Evolutionary conservation across 164 flowering plant species (phyloP).

Genomic region (Magnolia sinica): DNA sequence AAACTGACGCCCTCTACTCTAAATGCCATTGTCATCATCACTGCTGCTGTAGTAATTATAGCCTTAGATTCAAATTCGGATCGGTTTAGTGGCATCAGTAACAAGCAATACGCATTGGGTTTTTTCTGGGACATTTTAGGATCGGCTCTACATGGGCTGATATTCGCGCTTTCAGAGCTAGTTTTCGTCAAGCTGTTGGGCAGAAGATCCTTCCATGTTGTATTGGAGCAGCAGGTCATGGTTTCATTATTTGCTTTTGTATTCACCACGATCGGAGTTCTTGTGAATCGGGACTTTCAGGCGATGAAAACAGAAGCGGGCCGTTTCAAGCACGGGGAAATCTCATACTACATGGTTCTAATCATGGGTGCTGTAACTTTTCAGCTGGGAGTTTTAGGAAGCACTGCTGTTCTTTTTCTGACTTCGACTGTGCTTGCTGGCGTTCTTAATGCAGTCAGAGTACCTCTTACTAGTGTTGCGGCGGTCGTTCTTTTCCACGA

Average conservation of each 20-base stretch:
- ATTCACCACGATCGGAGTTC: constrained; percentile 72
- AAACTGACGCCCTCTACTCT: constrained; percentile 51
- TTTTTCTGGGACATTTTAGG: constrained; percentile 76
- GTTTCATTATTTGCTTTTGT: constrained; percentile 71
- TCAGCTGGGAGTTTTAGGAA: constrained; percentile 80
- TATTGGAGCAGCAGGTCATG: constrained; percentile 90
- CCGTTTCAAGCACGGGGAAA: constrained; percentile 55
- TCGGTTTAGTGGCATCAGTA: constrained; percentile 42
- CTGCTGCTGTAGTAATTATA: constrained; percentile 71
- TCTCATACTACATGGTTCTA: constrained; percentile 57
- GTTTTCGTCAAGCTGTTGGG: constrained; percentile 69
- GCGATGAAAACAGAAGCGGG: constrained; percentile 64
- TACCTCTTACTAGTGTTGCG: constrained; percentile 82
- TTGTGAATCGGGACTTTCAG: constrained; percentile 51
- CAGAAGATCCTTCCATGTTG: constrained; percentile 80
- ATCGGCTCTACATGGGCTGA: constrained; percentile 91
- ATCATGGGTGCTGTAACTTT: constrained; percentile 75
- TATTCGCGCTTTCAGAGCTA: constrained; percentile 87
- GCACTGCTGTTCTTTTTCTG: constrained; percentile 65
- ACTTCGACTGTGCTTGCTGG: constrained; percentile 87
- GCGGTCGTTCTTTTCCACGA: constrained; percentile 74
- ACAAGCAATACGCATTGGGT: constrained; percentile 60
- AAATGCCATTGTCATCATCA: constrained; percentile 70
- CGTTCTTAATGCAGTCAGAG: constrained; percentile 78
- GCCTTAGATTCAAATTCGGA: constrained; percentile 88